Evolutionary conservation across 2,329 filamentous ascomycete species (phyloP).

Genomic region (Lanzia echinophila): DNA sequence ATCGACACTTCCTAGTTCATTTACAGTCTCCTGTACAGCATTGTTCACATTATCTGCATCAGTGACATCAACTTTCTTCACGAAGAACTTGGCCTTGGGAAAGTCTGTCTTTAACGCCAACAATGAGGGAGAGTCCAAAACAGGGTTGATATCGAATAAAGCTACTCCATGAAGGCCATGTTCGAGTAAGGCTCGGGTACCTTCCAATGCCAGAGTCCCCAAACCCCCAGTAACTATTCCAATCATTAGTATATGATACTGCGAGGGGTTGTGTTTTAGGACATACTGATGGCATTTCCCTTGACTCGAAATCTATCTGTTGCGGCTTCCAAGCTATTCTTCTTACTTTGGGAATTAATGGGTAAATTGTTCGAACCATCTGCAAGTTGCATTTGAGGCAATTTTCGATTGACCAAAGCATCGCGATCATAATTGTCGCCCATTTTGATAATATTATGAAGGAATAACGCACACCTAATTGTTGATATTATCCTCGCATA

Average conservation of each 20-base stretch:
- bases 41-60: slow-evolving; percentile 40
- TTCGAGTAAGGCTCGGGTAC: slow-evolving; percentile 58
- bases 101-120: slow-evolving; percentile 45
- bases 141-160: slow-evolving; percentile 51
- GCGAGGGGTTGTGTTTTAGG: neutral
- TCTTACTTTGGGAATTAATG: neutral
- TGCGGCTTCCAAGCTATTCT: neutral
- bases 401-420: neutral
- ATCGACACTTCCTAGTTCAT: slow-evolving; percentile 44
- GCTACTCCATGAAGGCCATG: slow-evolving; percentile 55
- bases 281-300: slow-evolving; percentile 8
- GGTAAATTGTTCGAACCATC: neutral
- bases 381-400: slow-evolving; percentile 8
- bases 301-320: neutral
- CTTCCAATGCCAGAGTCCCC: slow-evolving; percentile 54
- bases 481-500: too few relatives aligned
- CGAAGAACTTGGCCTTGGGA: slow-evolving; percentile 44
- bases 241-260: neutral
- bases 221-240: slow-evolving; percentile 54
- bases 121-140: slow-evolving; percentile 37
- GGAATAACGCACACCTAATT: too few relatives aligned
- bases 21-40: slow-evolving; percentile 36
- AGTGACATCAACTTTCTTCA: slow-evolving; percentile 53
- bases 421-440: neutral
- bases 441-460: neutral